Evolutionary conservation across 2,329 filamentous ascomycete species (phyloP), one percentile per base, ranked within the genome.

Genomic region (Diaporthe citri): DNA sequence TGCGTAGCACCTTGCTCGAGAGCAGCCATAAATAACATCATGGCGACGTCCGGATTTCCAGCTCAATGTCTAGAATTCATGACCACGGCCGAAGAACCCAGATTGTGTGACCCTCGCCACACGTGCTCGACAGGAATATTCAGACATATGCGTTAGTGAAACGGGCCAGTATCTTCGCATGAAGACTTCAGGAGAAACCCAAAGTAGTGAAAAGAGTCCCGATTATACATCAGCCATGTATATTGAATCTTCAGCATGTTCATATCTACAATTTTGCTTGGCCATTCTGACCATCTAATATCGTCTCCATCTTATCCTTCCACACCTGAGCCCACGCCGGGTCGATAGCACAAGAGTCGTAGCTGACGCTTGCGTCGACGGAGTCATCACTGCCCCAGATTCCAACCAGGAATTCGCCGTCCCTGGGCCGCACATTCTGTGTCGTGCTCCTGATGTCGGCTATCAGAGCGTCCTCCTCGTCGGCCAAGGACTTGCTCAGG

Each of bases 261-360:
- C 17, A 7, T 12, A 66, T 36, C 25, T 25, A 76, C 28, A 76
- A 43, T 60, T 39, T 76, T 20, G 74, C 60, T 17, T 48, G 56
- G 41, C 20, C 43, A 4, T 43, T 28, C 12, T 48, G 43, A 4
- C 20, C 34, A 3, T 74, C 66, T 20, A 76, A 41, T 34, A 76
- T 51, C 1, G 25, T 67, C 51, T 71, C 66, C 41, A 76, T 43
- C 25, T 66, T 64, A 3, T 59, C 59, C 59, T 71, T 74, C 56
- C 73, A 76, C 5, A 51, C 51, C 17, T 28, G 57, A n/a, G 74
- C 74, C 74, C 72, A 76, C 7, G 17, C 67, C 6, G 59, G 51
- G 43, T 74, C 72, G 28, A 76, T 76, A 8, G 74, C 66, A 48
- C 72, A 74, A 2, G 74, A 69, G 48, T 76, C 74, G 43, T 74